A percentile compares a stretch with the other conserved stretches of the same genome.
phyloP scores from a whole-genome alignment of 2,329 filamentous ascomycete genomes.

The Aspergillus calidoustus region DNA sequence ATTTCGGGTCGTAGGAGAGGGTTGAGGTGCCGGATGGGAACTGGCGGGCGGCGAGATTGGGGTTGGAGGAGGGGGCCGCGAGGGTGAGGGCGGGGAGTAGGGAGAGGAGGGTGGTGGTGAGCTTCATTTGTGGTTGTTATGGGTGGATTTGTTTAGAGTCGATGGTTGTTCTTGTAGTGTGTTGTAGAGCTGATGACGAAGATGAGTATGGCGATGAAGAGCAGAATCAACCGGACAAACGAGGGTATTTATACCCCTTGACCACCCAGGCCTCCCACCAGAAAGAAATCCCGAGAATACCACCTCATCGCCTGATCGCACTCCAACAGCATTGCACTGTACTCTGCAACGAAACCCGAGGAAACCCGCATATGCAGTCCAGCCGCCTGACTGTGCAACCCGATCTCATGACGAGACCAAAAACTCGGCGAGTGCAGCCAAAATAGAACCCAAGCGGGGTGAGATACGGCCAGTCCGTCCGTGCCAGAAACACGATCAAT shows the following conservation, averaged over 20 bases:
- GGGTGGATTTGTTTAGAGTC: neutral
- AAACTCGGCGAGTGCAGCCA: neutral
- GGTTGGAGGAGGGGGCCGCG: slow-evolving; percentile 29
- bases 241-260: slow-evolving; percentile 1
- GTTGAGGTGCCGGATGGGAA: slow-evolving; percentile 29
- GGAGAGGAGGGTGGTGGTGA: slow-evolving; percentile 26
- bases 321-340: neutral
- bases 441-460: slow-evolving; percentile 6
- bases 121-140: slow-evolving; percentile 32
- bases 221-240: neutral
- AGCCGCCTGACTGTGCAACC: neutral
- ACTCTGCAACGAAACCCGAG: neutral
- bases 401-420: neutral
- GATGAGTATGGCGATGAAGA: neutral
- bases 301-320: neutral
- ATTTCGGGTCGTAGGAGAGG: slow-evolving; percentile 74
- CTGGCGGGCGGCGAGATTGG: slow-evolving; percentile 20
- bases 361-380: neutral
- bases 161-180: neutral
- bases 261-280: neutral
- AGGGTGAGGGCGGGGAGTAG: slow-evolving; percentile 29
- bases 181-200: neutral
- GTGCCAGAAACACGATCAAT: neutral
- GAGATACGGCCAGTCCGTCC: too few relatives aligned
- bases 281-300: neutral